Base-by-base conservation (phyloP, 1,139 yeast genomes). In the Yamadazyma atlantica region DNA sequence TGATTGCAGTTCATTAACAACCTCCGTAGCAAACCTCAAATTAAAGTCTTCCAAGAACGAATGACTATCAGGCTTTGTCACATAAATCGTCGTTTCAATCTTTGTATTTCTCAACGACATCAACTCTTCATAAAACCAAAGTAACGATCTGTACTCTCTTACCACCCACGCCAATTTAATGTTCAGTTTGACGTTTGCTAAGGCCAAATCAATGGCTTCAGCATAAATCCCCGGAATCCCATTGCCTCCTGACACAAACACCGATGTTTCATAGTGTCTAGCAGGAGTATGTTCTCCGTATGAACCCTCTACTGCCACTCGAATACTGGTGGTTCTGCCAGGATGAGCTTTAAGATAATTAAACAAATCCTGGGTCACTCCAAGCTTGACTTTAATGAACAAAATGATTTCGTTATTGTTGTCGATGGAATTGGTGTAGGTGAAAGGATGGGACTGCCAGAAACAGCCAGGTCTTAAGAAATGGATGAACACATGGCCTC, bases 361-460 rank as follows among this genome's bases (percentile, higher is more conserved):
- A 56, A 53, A 60, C 35, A 59, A 58, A 30, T 55, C 62, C 54
- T 51, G 60, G 17, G 62, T 59, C 26, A 62, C 60, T 43, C 78
- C 78, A 40, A 60, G 62, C 51, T 58, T 71, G 19, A 66, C 69
- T 50, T 67, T 67, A 29, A 63, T 46, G 51, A 58, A 65, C 40
- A 67, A 51, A 6, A 62, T 51, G 18, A 67, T 60, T 35, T 56
- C 54, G 25, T 48, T 40, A 31, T 66, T 70, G 38, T 69, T 67
- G 3, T 42, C 40, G 13, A 36, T 13, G 3, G 71, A 66, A 3
- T 18, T 35, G 8, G 60, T 54, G 38, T 57, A 57, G 3, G 88
- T 79, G 50, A 83, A 83, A 0, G 90, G 90, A 55, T 83, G 90
- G 0, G 84, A 75, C 53, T 83, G 88, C 80, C 80, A 85, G 45